A percentile compares a stretch with the other conserved stretches of the same genome.
Evolutionary conservation across 1,139 yeast genomes (phyloP).

Genomic region (Suhomyces guaymorum): DNA sequence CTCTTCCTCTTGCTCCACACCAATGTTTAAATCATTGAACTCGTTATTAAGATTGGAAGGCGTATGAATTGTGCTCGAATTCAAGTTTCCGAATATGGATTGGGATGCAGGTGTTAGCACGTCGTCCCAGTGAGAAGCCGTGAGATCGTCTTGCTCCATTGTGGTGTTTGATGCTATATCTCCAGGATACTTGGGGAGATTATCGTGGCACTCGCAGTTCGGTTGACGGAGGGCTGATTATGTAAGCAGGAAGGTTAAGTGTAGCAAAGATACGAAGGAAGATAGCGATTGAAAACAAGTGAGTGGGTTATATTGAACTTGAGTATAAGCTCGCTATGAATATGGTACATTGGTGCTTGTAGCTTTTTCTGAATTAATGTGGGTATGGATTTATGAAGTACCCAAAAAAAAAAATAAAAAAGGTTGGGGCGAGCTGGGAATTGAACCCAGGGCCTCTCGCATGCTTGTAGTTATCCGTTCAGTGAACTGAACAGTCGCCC

Average conservation of each 20-base stretch:
- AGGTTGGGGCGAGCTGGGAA: constrained; percentile 35
- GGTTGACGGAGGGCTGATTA: background rate
- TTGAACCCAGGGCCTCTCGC: constrained; percentile 40
- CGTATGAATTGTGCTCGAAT: constrained; percentile 7
- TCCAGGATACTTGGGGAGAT: constrained; percentile 5
- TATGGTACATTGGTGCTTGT: no score
- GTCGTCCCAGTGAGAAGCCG: constrained; percentile 33
- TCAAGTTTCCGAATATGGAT: constrained; percentile 15
- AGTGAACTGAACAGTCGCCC: constrained; percentile 15
- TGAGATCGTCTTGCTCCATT: constrained; percentile 29
- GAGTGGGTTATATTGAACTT: no score
- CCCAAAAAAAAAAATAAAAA: background rate
- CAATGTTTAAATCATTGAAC: constrained; percentile 28
- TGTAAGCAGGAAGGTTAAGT: no score
- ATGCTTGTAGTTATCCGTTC: constrained; percentile 18
- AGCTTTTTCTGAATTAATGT: no score
- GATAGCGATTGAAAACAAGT: no score
- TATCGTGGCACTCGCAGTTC: background rate
- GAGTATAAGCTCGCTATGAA: no score
- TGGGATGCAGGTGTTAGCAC: constrained; percentile 19
- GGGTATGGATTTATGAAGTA: no score
- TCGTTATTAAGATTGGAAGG: constrained; percentile 27
- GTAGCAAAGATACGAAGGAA: no score
- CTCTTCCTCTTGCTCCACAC: constrained; percentile 21
- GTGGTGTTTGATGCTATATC: constrained; percentile 17